Evolutionary conservation across 495 filamentous ascomycete genomes (phyloP).

Genomic region (Talaromyces trachyspermus): DNA sequence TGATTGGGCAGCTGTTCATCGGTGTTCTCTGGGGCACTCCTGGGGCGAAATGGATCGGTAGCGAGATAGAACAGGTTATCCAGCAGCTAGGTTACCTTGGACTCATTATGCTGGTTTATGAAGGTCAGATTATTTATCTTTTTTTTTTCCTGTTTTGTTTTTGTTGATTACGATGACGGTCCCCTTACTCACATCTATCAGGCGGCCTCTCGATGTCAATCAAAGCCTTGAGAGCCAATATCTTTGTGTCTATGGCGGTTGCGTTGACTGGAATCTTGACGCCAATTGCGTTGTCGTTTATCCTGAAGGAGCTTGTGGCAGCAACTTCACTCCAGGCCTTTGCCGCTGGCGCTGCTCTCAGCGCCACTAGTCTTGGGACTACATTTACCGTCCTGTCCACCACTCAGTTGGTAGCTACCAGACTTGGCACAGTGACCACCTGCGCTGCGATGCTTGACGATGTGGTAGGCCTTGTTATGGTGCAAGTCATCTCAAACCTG

Average conservation of each 20-base stretch:
- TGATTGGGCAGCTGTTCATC: constrained; percentile 68
- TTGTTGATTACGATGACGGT: constrained; percentile 13
- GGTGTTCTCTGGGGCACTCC: constrained; percentile 65
- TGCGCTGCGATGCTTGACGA: constrained; percentile 80
- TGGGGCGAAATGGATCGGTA: constrained; percentile 44
- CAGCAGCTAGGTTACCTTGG: constrained; percentile 72
- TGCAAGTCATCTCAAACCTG: constrained; percentile 54
- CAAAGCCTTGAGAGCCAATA: constrained; percentile 48
- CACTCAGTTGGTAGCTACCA: constrained; percentile 46
- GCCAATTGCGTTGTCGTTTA: constrained; percentile 64
- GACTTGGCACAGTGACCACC: constrained; percentile 61
- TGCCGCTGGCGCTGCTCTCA: constrained; percentile 68
- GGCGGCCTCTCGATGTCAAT: constrained; percentile 63
- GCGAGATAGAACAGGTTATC: constrained; percentile 44
- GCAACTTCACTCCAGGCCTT: constrained; percentile 56
- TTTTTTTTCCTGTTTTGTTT: not conserved
- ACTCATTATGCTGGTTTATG: constrained; percentile 65
- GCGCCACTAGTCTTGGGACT: constrained; percentile 69
- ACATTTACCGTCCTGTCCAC: constrained; percentile 67
- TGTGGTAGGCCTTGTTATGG: constrained; percentile 73
- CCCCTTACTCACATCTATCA: constrained; percentile 57
- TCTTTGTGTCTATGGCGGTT: constrained; percentile 50
- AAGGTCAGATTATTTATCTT: constrained; percentile 34
- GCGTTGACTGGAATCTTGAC: constrained; percentile 56
- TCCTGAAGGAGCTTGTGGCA: constrained; percentile 34